Percentiles rank a stretch among this genome's conserved stretches.
Conservation (phyloP, 2,329 filamentous ascomycete genomes). For the Plectosphaerella plurivora region DNA sequence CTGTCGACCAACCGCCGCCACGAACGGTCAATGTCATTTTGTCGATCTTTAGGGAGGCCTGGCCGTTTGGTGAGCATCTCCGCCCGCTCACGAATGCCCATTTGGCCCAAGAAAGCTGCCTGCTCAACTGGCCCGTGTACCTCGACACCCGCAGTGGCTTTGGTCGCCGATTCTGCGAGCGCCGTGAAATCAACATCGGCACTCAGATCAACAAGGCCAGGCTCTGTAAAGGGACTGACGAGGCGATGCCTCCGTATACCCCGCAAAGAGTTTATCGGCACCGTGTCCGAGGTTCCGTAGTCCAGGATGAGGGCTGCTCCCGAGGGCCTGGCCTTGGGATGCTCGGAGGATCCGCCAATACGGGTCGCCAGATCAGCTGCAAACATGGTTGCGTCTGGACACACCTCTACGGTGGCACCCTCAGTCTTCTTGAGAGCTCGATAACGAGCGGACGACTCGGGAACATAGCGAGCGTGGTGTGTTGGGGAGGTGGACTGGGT, state of each 20-base stretch:
- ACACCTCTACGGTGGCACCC: conserved; percentile 79
- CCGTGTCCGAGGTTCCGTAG: conserved; percentile 74
- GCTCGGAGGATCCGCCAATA: conserved; percentile 64
- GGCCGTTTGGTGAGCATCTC: conserved; percentile 55
- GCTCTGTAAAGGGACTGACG: conserved; percentile 73
- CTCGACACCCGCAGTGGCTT: conserved; percentile 75
- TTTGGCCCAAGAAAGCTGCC: conserved; percentile 68
- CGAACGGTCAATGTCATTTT: conserved; percentile 61
- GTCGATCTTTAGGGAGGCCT: conserved; percentile 37
- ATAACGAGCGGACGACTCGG: conserved; percentile 77
- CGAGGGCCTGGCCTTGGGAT: conserved; percentile 58
- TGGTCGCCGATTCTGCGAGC: conserved; percentile 75
- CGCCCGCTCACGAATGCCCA: conserved; percentile 81
- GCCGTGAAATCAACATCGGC: conserved; percentile 92
- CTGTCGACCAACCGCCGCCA: conserved; percentile 83
- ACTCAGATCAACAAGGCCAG: conserved; percentile 82
- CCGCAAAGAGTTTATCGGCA: conserved; percentile 85
- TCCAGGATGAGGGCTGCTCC: conserved; percentile 94
- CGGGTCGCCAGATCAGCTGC: conserved; percentile 75
- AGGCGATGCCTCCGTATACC: conserved; percentile 76
- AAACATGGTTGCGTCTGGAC: conserved; percentile 79
- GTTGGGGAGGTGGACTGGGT: conserved; percentile 71
- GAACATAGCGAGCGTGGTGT: conserved; percentile 79
- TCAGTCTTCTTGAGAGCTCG: conserved; percentile 63
- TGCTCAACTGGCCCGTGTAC: conserved; percentile 91